Evolutionary conservation across 371 early-diverging fungal genomes (phyloP).

Genomic region (Capillidium heterosporum): DNA sequence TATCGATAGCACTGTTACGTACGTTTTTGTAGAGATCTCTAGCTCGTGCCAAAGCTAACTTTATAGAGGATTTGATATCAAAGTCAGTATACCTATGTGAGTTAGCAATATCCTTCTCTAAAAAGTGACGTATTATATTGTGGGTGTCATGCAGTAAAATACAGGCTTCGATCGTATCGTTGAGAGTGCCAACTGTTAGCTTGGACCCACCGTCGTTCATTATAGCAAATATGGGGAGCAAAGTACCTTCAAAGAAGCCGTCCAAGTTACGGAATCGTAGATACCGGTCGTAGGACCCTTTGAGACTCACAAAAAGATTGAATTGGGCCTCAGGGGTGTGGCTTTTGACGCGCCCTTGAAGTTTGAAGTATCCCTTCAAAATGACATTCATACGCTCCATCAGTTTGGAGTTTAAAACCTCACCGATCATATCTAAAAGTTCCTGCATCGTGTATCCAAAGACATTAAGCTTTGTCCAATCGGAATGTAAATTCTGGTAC

Average conservation of each 20-base stretch:
- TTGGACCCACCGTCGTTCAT: neutral
- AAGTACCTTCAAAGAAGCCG: neutral
- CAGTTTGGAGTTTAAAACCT: neutral
- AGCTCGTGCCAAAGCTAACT: conserved; percentile 10
- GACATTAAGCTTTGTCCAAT: too few relatives aligned
- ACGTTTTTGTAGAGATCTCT: too few relatives aligned
- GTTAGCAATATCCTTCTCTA: neutral
- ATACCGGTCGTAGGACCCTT: neutral
- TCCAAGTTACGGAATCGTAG: neutral
- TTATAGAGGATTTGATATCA: conserved; percentile 7
- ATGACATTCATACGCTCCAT: too few relatives aligned
- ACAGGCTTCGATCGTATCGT: neutral
- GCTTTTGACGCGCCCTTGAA: neutral
- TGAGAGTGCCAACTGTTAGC: neutral
- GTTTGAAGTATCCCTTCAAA: too few relatives aligned
- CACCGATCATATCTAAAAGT: neutral
- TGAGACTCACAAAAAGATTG: neutral
- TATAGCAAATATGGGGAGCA: neutral
- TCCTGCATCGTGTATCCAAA: neutral
- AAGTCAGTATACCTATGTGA: neutral
- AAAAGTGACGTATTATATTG: neutral
- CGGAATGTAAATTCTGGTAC: too few relatives aligned
- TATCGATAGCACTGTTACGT: too few relatives aligned
- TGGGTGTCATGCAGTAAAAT: neutral
- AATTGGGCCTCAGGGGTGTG: neutral